A percentile compares a stretch with the other conserved stretches of the same genome.
Evolutionary conservation across 192 early-diverging fungal species (phyloP).

Genomic region (Umbelopsis ramanniana): DNA sequence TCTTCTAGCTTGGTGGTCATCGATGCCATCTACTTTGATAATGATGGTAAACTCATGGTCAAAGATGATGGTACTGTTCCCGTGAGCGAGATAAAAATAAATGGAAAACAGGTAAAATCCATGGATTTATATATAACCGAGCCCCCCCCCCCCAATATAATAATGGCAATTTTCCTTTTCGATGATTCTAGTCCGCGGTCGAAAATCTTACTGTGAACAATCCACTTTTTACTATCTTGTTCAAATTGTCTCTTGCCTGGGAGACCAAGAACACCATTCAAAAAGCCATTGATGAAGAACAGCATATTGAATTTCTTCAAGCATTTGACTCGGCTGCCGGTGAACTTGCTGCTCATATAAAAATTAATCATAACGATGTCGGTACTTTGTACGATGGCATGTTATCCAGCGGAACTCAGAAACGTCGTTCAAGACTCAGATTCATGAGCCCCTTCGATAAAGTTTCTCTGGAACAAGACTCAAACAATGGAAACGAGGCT

Average conservation of each 20-base stretch:
- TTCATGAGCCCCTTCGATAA: background rate
- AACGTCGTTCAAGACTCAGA: background rate
- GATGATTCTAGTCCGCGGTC: background rate
- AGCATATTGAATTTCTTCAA: conserved; percentile 8
- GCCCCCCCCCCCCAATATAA: background rate
- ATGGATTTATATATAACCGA: background rate
- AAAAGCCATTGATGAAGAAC: background rate
- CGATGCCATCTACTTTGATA: conserved; percentile 39
- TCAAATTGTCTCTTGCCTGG: background rate
- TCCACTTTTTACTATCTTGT: conserved; percentile 10
- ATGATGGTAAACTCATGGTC: conserved; percentile 37
- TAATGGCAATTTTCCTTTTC: background rate
- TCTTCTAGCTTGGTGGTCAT: conserved; percentile 32
- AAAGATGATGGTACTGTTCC: conserved; percentile 44
- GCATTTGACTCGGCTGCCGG: conserved; percentile 22
- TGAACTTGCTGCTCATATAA: conserved; percentile 22
- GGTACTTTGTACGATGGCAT: conserved; percentile 33
- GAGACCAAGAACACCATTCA: background rate
- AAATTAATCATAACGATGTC: conserved; percentile 4
- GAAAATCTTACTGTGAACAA: background rate
- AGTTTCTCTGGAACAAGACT: background rate
- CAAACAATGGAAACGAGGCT: background rate
- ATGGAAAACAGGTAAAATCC: conserved; percentile 16
- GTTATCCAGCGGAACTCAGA: conserved; percentile 15
- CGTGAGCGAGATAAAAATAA: conserved; percentile 34